Evolutionary conservation across 2,329 filamentous ascomycete species (phyloP).

Genomic region (Venturia aucupariae): DNA sequence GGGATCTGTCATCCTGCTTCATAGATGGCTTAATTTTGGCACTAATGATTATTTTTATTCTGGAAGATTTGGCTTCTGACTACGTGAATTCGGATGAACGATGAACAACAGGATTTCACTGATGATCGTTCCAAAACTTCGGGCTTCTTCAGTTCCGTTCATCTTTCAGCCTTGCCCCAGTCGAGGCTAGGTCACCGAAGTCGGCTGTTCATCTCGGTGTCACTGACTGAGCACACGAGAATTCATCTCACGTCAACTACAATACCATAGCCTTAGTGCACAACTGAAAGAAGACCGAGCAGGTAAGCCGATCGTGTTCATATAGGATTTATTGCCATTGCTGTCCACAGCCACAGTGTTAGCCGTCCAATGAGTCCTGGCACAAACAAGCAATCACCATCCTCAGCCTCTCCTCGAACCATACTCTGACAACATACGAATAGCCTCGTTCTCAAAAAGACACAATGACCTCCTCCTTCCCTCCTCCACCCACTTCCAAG

Average conservation of each 20-base stretch:
- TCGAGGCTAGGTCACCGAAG: neutral
- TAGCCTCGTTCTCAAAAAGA: neutral
- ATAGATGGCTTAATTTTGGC: neutral
- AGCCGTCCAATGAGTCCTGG: too few species aligned
- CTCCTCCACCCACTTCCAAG: constrained; percentile 15
- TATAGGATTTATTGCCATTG: neutral
- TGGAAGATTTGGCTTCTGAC: neutral
- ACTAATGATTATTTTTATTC: neutral
- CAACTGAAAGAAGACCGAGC: neutral
- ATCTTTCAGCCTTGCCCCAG: neutral
- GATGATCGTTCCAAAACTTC: too few species aligned
- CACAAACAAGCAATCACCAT: neutral
- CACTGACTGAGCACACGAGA: neutral
- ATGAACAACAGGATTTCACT: too few species aligned
- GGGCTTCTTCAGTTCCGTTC: too few species aligned
- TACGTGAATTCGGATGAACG: neutral
- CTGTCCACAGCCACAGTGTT: neutral
- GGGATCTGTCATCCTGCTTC: neutral
- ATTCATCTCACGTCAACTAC: neutral
- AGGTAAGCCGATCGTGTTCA: neutral
- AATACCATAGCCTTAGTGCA: neutral
- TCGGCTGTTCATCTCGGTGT: neutral
- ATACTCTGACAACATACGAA: neutral
- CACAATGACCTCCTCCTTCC: constrained; percentile 14
- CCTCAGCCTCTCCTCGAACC: neutral